Evolutionary conservation across 2,329 filamentous ascomycete genomes (phyloP), one percentile per base, ranked within the genome.

Genomic region (Catunica adiposa): DNA sequence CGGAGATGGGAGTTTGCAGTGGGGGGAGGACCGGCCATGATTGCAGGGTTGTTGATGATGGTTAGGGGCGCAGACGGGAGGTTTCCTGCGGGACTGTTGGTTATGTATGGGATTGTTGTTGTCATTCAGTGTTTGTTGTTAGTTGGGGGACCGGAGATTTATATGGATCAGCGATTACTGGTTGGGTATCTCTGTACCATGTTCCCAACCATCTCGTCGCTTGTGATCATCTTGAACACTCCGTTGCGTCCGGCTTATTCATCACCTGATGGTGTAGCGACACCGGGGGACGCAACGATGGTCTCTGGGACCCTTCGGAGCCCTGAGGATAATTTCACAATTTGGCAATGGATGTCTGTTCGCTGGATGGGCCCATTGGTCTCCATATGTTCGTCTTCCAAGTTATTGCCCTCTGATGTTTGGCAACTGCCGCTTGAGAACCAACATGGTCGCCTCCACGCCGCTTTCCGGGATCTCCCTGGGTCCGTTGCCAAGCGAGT

Each of bases 281-380:
- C 69, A 1, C 79, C 76, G 54, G 29, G 29, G 29, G 29, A 34
- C 29, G 5, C 29, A 5, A 69, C 72, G 17, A 60, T 44, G 15
- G 22, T 23, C 15, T 14, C 11, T 38, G n/a, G n/a, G 3, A 38
- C 55, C 1, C 69, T 85, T n/a, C 82, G 87, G 55, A 80, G 76
- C 38, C 74, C 89, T 0, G 89, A 95, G 65, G 89, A 95, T 62
- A 80, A 84, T 60, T 66, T 94, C 23, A 84, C 76, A 0, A 71
- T 89, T 0, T 89, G 86, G 77, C 84, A 89, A 61, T 95, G 87
- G 68, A 84, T 90, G 78, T 83, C 79, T 4, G 83, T 94, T 26
- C 85, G 79, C 0, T 95, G 89, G 89, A 83, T 94, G 69, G 71
- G 73, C 0, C 83, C 88, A 0, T 68, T 94, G 5, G 87, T 94